Percentiles rank a stretch among this genome's conserved stretches.
Conservation (phyloP, 805 yeast genomes). For the Pichia scutulata region DNA sequence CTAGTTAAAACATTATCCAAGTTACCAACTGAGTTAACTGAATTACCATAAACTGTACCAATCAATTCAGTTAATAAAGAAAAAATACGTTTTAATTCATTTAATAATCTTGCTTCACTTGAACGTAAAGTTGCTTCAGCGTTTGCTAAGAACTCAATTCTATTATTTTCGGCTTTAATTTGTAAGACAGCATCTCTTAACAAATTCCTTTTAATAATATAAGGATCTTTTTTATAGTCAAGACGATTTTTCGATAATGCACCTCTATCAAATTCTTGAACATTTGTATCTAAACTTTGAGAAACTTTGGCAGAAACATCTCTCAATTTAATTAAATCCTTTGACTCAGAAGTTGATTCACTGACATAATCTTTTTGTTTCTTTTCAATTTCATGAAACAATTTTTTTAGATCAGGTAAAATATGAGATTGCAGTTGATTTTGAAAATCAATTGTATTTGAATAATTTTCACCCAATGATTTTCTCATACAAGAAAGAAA, state of each 20-base stretch:
- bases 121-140: constrained; percentile 34
- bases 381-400: constrained; percentile 32
- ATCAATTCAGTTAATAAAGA: constrained; percentile 23
- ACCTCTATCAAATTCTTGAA: constrained; percentile 15
- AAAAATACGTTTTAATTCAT: constrained; percentile 34
- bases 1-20: constrained; percentile 26
- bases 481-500: constrained; percentile 22
- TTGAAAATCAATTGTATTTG: constrained; percentile 33
- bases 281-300: constrained; percentile 17
- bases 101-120: constrained; percentile 37
- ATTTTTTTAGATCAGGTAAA: constrained; percentile 36
- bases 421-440: constrained; percentile 29
- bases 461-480: constrained; percentile 27
- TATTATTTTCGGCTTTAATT: constrained; percentile 37
- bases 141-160: constrained; percentile 35
- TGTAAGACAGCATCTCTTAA: constrained; percentile 33
- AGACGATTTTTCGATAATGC: constrained; percentile 13
- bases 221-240: constrained; percentile 40
- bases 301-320: constrained; percentile 27
- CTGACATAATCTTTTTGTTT: constrained; percentile 35
- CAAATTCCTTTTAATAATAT: constrained; percentile 33
- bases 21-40: constrained; percentile 24
- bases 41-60: constrained; percentile 24
- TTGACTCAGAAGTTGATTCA: constrained; percentile 31
- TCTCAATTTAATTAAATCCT: constrained; percentile 32